phyloP scores from a whole-genome alignment of 2,329 filamentous ascomycete species.

The Chrysosporium keratinophilum region DNA sequence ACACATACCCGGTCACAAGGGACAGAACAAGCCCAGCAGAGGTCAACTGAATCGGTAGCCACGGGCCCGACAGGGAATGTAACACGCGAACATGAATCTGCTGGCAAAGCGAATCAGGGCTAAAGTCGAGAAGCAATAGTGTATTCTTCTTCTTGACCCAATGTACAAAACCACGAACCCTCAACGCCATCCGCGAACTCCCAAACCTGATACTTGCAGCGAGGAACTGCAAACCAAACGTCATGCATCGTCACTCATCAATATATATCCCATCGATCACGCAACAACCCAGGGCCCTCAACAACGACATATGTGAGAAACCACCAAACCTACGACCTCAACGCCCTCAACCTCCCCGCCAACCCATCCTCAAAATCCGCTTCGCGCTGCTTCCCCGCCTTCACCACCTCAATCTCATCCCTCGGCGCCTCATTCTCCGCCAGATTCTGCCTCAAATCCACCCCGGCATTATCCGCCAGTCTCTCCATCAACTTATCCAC shows the following conservation, averaged over 20 bases:
- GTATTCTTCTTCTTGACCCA: not conserved
- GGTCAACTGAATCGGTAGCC: not conserved
- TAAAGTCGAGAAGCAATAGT: not conserved
- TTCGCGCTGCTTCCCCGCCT: constrained; percentile 31
- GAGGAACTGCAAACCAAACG: not conserved
- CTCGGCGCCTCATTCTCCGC: constrained; percentile 32
- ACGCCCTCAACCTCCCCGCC: constrained; percentile 32
- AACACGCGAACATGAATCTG: not conserved
- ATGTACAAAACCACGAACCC: not conserved
- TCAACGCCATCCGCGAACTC: constrained; percentile 1
- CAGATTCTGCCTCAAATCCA: constrained; percentile 33
- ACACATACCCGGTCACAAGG: not conserved
- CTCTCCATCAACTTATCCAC: constrained; percentile 38
- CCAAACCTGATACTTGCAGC: not conserved
- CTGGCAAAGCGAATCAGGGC: not conserved
- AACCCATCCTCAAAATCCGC: constrained; percentile 34
- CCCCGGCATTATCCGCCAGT: constrained; percentile 36
- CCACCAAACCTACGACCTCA: constrained; percentile 25
- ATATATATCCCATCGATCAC: not conserved
- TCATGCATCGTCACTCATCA: constrained; percentile 2
- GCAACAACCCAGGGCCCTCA: not conserved
- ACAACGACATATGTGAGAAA: not conserved
- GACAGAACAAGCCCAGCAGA: not conserved
- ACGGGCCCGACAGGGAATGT: not conserved
- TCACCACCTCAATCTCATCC: constrained; percentile 29